Evolutionary conservation across 495 filamentous ascomycete species (phyloP).

Genomic region (Aspergillus incahuasiensis): DNA sequence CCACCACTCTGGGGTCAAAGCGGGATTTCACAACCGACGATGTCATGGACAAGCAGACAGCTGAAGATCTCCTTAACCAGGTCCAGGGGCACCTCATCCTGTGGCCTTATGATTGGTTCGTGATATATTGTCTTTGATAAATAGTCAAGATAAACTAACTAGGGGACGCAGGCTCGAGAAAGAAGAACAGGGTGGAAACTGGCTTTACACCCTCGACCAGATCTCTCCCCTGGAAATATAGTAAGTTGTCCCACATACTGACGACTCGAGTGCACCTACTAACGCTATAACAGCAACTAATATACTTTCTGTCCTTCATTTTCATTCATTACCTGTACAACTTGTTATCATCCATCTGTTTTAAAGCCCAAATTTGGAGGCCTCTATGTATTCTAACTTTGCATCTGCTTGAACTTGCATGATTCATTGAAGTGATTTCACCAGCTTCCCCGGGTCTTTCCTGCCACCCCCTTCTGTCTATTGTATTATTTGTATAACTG

Average conservation of each 20-base stretch:
- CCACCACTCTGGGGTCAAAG: conserved; percentile 70
- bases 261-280: background rate
- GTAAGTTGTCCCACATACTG: conserved; percentile 53
- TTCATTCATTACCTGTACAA: background rate
- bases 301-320: background rate
- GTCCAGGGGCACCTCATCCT: conserved; percentile 85
- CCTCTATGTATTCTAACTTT: background rate
- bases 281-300: conserved; percentile 1
- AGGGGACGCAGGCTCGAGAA: conserved; percentile 55
- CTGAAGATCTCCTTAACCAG: conserved; percentile 74
- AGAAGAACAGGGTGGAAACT: conserved; percentile 90
- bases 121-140: background rate
- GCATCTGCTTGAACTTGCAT: background rate
- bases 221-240: conserved; percentile 97
- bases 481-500: background rate
- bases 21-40: conserved; percentile 71
- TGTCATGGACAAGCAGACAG: conserved; percentile 63
- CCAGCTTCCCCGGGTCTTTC: background rate
- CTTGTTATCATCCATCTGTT: background rate
- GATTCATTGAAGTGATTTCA: background rate
- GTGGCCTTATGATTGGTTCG: conserved; percentile 88
- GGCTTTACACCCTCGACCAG: conserved; percentile 94
- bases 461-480: background rate
- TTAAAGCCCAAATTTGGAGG: background rate
- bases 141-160: background rate